A percentile compares a stretch with the other conserved stretches of the same genome.
Evolutionary conservation across 371 early-diverging fungal genomes (phyloP).

Genomic region (Mucor irregularis): DNA sequence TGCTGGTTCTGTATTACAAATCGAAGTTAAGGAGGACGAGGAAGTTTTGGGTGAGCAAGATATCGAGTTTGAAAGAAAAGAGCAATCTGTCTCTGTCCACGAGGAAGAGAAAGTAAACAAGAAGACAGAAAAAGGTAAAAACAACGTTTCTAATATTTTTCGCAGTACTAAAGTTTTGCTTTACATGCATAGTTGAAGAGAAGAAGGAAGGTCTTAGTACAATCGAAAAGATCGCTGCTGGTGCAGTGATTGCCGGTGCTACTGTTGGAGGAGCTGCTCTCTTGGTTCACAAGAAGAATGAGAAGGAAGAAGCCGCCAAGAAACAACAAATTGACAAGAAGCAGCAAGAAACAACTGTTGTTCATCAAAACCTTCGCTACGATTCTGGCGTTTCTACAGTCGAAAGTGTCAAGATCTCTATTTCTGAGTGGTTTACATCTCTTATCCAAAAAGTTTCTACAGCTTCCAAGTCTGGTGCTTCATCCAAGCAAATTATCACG

Average conservation of each 20-base stretch:
- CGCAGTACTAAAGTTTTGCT: neutral
- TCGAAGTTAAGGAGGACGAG: constrained; percentile 20
- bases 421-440: constrained; percentile 23
- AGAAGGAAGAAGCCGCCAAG: constrained; percentile 16
- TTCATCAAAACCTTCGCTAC: constrained; percentile 7
- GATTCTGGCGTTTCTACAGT: constrained; percentile 23
- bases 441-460: constrained; percentile 23
- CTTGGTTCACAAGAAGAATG: constrained; percentile 11
- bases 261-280: constrained; percentile 17
- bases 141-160: neutral
- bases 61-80: constrained; percentile 18
- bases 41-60: constrained; percentile 32
- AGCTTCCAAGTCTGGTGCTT: constrained; percentile 22
- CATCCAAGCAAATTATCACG: constrained; percentile 22
- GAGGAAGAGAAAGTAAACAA: constrained; percentile 5
- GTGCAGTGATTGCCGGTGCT: constrained; percentile 21
- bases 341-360: neutral
- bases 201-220: constrained; percentile 6
- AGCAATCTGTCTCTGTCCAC: neutral
- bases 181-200: constrained; percentile 5
- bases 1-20: constrained; percentile 8
- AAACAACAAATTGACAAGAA: constrained; percentile 7
- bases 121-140: constrained; percentile 19
- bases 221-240: constrained; percentile 23
- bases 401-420: constrained; percentile 23